Base-by-base conservation (phyloP, 2,329 filamentous ascomycete genomes). In the Pseudogymnoascus sp. region DNA sequence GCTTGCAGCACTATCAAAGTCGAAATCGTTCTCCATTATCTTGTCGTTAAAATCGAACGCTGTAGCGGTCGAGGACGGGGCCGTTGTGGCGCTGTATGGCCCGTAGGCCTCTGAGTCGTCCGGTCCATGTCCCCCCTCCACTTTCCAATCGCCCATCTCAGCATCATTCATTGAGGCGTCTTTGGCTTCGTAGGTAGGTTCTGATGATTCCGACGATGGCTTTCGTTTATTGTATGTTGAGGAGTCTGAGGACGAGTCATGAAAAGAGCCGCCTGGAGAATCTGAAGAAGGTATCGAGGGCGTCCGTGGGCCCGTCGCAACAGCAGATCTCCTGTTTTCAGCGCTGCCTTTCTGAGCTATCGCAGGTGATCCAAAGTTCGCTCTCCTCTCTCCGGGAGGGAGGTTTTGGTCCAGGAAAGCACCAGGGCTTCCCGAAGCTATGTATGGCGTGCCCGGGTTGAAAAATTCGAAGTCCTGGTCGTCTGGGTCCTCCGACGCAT, bases 1-100 rank as follows among this genome's bases (percentile, higher is more conserved):
- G 67, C 79, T 84, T 1, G 82, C 80, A 7, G 80, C 80, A 67
- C 82, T 84, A 14, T 82, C 80, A 69, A 87, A 86, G 66, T 84
- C 81, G 67, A 85, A 84, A 59, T 78, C 75, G 53, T 76, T 75
- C 61, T 80, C 76, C 76, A 81, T 78, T 61, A 77, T 77, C 67
- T 76, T 76, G 64, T 80, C 79, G 63, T 70, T 75, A 61, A 77
- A 73, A 5, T 73, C 72, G 63, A 75, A 72, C 64, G 74, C 73
- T 18, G 67, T 69, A 42, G 70, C 70, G 61, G 73, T 72, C 1
- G 70, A 65, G 11, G 73, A 71, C n/a, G 75, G 74, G 60, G 77
- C 71, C 40, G 77, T 75, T 16, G 70, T 76, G 33, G 68, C 73
- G 56, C 71, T 70, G 63, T 68, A 75, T 63, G 75, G 75, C 31